These are phyloP conservation scores for Capsicum chinense DNA, from an alignment of 257 asterid genomes.

Conservation along the genomic window DNA sequence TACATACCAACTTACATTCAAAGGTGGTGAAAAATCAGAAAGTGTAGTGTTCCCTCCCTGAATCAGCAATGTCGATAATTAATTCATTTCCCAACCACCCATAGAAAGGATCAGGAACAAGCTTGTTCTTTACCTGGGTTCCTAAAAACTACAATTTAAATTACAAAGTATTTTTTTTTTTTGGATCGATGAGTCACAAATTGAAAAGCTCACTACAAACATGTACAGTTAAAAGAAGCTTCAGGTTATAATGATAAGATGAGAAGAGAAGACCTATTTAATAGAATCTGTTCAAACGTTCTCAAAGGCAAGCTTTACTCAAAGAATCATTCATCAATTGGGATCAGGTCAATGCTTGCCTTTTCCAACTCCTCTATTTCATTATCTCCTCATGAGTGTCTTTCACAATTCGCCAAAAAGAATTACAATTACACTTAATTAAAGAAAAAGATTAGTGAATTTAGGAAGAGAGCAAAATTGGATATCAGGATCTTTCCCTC, in stretches of 20 bases:
- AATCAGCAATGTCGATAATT: conserved; percentile 81
- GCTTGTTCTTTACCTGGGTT: conserved; percentile 82
- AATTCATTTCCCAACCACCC: conserved; percentile 77
- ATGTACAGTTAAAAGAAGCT: too few relatives aligned
- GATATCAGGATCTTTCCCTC: not conserved
- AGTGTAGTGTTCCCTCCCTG: conserved; percentile 92
- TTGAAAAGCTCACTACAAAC: not conserved
- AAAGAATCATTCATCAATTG: too few relatives aligned
- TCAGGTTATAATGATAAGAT: too few relatives aligned
- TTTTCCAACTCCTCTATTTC: too few relatives aligned
- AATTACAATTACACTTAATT: not conserved
- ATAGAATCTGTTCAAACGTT: too few relatives aligned
- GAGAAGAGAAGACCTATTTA: too few relatives aligned
- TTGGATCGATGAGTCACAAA: not conserved
- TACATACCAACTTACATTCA: conserved; percentile 75
- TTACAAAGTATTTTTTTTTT: not conserved
- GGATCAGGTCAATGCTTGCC: too few relatives aligned
- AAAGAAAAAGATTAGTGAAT: not conserved
- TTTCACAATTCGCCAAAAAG: not conserved
- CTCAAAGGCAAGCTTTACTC: too few relatives aligned
- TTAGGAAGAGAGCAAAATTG: conserved; percentile 3
- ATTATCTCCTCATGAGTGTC: not conserved
- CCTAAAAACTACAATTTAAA: conserved; percentile 69
- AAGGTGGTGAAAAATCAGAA: conserved; percentile 90
- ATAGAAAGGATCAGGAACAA: conserved; percentile 90